phyloP scores from a whole-genome alignment of 352 stramenopile species.

The Lagenidium sp. region DNA sequence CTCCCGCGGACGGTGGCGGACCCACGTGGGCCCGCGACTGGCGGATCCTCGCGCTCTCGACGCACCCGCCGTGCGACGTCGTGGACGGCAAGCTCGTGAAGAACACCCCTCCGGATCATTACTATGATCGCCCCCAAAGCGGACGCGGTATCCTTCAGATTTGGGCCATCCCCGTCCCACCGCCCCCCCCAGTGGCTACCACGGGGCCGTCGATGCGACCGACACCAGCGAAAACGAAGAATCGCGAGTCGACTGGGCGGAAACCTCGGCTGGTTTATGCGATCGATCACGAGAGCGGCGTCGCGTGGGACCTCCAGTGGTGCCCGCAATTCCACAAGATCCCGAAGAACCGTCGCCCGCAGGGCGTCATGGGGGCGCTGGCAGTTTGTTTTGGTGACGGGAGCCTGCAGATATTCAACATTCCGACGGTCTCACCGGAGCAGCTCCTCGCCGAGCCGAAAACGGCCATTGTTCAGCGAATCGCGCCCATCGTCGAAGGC shows the following conservation, averaged over 20 bases:
- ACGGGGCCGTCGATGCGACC: neutral
- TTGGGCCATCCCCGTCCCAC: constrained; percentile 51
- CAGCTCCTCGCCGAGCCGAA: constrained; percentile 17
- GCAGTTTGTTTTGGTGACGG: constrained; percentile 71
- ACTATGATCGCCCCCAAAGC: constrained; percentile 51
- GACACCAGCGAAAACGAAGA: neutral
- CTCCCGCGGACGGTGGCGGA: constrained; percentile 29
- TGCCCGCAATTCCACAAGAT: constrained; percentile 42
- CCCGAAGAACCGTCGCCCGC: constrained; percentile 11
- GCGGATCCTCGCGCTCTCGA: constrained; percentile 50
- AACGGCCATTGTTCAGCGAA: constrained; percentile 27
- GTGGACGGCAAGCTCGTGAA: constrained; percentile 50
- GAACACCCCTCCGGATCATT: constrained; percentile 59
- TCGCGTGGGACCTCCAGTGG: constrained; percentile 80
- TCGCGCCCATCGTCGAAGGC: constrained; percentile 32
- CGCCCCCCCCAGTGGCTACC: constrained; percentile 1
- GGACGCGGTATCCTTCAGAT: constrained; percentile 62
- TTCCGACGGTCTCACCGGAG: constrained; percentile 32
- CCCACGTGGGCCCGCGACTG: constrained; percentile 18
- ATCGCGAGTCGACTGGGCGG: neutral
- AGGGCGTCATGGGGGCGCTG: constrained; percentile 45
- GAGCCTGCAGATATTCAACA: constrained; percentile 56
- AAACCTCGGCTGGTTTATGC: constrained; percentile 50
- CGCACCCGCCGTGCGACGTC: constrained; percentile 61
- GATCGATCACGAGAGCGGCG: constrained; percentile 67